Conservation (phyloP, 225 moss, liverwort and hornwort genomes). For the Marchantia paleacea region DNA sequence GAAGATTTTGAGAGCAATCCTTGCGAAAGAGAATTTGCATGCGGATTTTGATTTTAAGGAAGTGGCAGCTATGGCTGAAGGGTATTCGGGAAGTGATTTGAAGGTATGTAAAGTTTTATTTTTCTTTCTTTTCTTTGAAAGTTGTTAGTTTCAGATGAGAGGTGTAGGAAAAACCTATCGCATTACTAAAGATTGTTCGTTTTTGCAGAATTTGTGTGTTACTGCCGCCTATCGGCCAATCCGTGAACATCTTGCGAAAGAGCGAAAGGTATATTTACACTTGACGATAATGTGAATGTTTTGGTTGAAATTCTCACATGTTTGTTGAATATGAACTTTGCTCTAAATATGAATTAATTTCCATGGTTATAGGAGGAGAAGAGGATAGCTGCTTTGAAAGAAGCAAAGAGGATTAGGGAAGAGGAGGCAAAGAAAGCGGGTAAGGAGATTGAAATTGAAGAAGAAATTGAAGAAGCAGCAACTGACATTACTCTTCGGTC, state of each 20-base stretch:
- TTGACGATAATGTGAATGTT: not conserved
- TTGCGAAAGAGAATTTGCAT: constrained; percentile 57
- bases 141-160: not conserved
- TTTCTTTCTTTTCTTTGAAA: not conserved
- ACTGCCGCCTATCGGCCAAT: constrained; percentile 45
- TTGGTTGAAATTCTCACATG: not conserved
- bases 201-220: constrained; percentile 45
- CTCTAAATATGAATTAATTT: not conserved
- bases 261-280: constrained; percentile 33
- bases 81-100: constrained; percentile 83
- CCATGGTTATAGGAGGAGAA: constrained; percentile 37
- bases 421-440: constrained; percentile 7
- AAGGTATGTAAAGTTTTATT: constrained; percentile 28
- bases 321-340: not conserved
- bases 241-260: constrained; percentile 39
- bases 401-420: constrained; percentile 18
- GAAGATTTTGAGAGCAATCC: constrained; percentile 72
- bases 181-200: not conserved
- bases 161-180: not conserved
- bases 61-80: constrained; percentile 63
- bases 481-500: constrained; percentile 37
- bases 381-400: constrained; percentile 24
- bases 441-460: constrained; percentile 11
- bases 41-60: constrained; percentile 66
- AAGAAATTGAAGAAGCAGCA: constrained; percentile 13